Base-by-base conservation (phyloP, 768 basidiomycete genomes). In the Lentinula aciculospora region DNA sequence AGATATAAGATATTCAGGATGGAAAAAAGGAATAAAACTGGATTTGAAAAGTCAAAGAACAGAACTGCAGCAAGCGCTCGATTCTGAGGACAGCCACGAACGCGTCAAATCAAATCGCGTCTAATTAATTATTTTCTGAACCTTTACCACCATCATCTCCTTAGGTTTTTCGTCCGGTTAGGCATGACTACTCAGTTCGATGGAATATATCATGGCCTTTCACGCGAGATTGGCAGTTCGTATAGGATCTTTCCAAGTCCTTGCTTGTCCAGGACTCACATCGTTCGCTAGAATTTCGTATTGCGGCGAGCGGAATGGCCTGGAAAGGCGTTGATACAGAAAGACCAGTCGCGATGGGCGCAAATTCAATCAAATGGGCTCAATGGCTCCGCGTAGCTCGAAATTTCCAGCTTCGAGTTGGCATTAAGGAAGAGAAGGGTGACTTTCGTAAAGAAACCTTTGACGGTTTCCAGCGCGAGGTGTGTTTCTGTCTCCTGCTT, bases 301-400 rank as follows among this genome's bases (percentile, higher is more conserved):
- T 99, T 64, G 94, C 94, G 10, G 67, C 79, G 47, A 90, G 86
- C 63, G 97, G 97, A 45, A 86, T 98, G 77, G 97, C 93, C 4
- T 98, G 97, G 97, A 98, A 88, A 61, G 88, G 83, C 42, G 81
- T 82, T 47, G 89, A 91, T 17, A 79, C 76, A 13, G 84, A 86
- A 42, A 72, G 75, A 3, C 80, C 86, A 40, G 77, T 78, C 12
- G 84, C 88, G 10, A 78, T 95, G 58, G 76, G 84, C 12, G 78
- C 83, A 2, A 72, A 70, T 25, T 88, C 92, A 64, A 88, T 97
- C 62, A 94, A 92, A 71, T 93, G 88, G 85, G 85, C 83, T 0
- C 88, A 91, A 63, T 96, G 94, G 94, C 76, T 92, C 27, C 85
- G 94, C 47, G 95, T 97, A 29, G 97, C 94, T 40, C 83, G 97